Base-by-base conservation (phyloP, 768 basidiomycete genomes). In the Lactarius pseudohatsudake region DNA sequence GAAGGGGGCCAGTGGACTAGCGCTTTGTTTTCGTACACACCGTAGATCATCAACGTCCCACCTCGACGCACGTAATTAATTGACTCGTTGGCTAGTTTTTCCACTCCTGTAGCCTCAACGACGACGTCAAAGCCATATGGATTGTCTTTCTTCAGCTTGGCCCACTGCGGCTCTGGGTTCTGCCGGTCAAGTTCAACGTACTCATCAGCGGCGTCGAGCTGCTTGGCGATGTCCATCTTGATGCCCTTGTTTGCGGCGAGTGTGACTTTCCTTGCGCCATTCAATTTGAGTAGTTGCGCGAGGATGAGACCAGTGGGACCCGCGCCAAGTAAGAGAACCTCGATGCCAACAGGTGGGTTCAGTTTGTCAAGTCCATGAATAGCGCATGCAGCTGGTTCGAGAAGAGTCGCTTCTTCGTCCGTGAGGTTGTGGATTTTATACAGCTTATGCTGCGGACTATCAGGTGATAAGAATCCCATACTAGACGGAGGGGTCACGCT, bases 111-210 rank as follows among this genome's bases (percentile, higher is more conserved):
- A 55, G 88, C 89, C 74, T 91, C 89, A 47, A 85, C 83, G 20
- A 93, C 92, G n/a, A 92, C 86, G 74, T 94, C 92, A 74, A 95
- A 95, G 2, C 94, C 94, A 73, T 93, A 88, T 5, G 91, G 92
- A 70, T 94, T 87, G 67, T 89, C 88, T 64, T 87, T 77, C 79
- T 88, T 92, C 66, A 96, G 78, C 75, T 90, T 80, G 66, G 83
- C 82, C 92, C 92, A 96, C 73, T 95, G 93, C 0, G 84, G 77
- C 13, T 83, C 86, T 9, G 93, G 89, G 71, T 88, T 80, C 72
- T 86, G 77, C 63, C 93, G 78, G 73, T 95, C 92, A 53, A 96
- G 81, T 73, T 93, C 92, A 72, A 94, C 81, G 75, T 94, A 96
- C 73, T 89, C 91, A 74, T 96, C 92, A 10, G 79, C 94, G 2